phyloP scores from a whole-genome alignment of 2,329 filamentous ascomycete genomes.

The Emergomyces africanus region DNA sequence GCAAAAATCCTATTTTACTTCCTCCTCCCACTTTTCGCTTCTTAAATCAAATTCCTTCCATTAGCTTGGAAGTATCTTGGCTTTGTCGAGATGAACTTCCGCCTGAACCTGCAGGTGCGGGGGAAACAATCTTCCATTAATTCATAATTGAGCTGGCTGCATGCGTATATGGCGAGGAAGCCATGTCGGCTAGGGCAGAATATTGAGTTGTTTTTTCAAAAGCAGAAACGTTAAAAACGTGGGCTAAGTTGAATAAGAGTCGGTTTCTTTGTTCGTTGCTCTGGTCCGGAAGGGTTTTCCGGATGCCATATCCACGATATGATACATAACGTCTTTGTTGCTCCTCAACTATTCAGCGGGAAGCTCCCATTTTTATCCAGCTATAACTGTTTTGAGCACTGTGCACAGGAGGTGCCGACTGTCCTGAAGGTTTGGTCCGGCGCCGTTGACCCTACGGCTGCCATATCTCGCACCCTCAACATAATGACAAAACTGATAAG shows the following conservation, averaged over 20 bases:
- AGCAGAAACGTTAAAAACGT: not conserved
- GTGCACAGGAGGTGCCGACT: not conserved
- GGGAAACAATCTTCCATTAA: too few species aligned
- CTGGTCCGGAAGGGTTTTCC: not conserved
- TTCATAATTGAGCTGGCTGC: too few species aligned
- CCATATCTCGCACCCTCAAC: not conserved
- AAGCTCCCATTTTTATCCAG: too few species aligned
- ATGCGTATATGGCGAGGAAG: too few species aligned
- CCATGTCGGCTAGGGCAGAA: too few species aligned
- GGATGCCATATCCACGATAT: not conserved
- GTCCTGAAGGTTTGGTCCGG: not conserved
- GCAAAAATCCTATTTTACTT: not conserved
- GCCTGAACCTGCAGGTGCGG: not conserved
- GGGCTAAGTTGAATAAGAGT: not conserved
- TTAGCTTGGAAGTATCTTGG: not conserved
- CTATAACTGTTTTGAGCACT: too few species aligned
- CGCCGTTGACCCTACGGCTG: not conserved
- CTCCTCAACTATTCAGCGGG: too few species aligned
- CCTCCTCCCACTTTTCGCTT: not conserved
- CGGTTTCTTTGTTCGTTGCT: not conserved
- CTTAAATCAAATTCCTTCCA: not conserved
- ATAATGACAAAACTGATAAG: not conserved
- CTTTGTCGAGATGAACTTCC: not conserved
- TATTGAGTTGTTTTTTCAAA: not conserved
- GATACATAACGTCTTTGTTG: too few species aligned